Conservation (phyloP, 768 basidiomycete species). For the Pulveroboletus sp. region DNA sequence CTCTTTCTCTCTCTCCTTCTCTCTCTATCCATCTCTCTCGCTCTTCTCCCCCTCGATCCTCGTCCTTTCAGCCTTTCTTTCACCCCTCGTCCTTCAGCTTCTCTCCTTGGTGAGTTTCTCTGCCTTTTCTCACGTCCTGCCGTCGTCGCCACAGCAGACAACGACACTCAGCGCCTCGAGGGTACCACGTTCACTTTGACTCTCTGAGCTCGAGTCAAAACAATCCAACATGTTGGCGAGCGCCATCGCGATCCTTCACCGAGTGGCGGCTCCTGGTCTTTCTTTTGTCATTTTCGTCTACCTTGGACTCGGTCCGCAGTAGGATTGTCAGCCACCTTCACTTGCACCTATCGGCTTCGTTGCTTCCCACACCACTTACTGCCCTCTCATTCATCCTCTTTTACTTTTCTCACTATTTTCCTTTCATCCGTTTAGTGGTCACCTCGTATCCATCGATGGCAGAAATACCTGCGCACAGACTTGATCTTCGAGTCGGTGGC, state of each 20-base stretch:
- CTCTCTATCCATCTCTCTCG: conserved; percentile 13
- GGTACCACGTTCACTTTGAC: conserved; percentile 25
- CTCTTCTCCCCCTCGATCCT: conserved; percentile 24
- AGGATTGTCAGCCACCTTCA: conserved; percentile 34
- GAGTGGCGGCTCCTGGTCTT: neutral
- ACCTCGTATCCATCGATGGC: conserved; percentile 48
- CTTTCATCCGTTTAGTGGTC: conserved; percentile 10
- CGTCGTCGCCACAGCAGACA: conserved; percentile 9
- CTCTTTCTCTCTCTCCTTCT: too few species aligned
- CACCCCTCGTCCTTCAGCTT: neutral
- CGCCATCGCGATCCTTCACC: conserved; percentile 3
- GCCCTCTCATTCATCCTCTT: conserved; percentile 13
- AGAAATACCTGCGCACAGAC: conserved; percentile 64
- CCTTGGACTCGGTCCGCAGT: conserved; percentile 4
- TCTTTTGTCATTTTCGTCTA: neutral
- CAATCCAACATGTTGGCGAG: neutral
- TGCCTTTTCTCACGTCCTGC: neutral
- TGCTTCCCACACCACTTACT: conserved; percentile 30
- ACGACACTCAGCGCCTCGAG: conserved; percentile 23
- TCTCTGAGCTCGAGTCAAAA: conserved; percentile 5
- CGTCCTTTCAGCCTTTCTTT: conserved; percentile 17
- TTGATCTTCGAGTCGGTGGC: conserved; percentile 86
- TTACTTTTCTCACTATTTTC: conserved; percentile 10
- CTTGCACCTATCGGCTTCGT: conserved; percentile 29
- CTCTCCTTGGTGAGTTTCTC: conserved; percentile 23